Base-by-base conservation (phyloP, 768 basidiomycete species). In the Boletus rubescentipes region DNA sequence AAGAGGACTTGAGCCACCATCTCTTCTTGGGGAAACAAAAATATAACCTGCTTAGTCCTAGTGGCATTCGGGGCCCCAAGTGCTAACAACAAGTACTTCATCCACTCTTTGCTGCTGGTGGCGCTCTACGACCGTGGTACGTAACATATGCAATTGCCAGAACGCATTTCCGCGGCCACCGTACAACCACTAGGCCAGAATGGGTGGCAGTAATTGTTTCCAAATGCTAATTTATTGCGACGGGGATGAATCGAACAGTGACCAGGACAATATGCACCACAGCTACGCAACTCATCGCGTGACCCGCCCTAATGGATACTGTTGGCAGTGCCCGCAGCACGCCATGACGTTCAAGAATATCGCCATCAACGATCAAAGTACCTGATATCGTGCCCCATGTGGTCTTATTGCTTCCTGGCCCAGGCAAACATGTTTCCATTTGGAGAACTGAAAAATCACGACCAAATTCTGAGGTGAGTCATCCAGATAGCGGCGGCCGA, bases 21-120 rank as follows among this genome's bases (percentile, higher is more conserved):
- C 51, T 43, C 54, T 36, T 54, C 51, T 54, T 10, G 18, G 36
- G 50, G 53, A 10, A 56, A 36, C 26, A 18, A 9, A 9, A 18
- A 15, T 34, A 34, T 26, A 14, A 4, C 47, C 29, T 34, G 15
- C 29, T n/a, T 32, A 32, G 18, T 46, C 14, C 31, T 38, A 32
- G 29, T 26, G 26, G 26, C 37, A 31, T 18, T 38, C 48, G 16
- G 32, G 21, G 32, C 45, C 23, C 7, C 34, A 14, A n/a, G n/a
- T 18, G n/a, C 20, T 26, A 26, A 26, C 26, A 9, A 9, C n/a
- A n/a, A n/a, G n/a, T n/a, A n/a, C n/a, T n/a, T n/a, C n/a, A n/a
- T n/a, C n/a, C n/a, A n/a, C n/a, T n/a, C n/a, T n/a, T n/a, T n/a
- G n/a, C n/a, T n/a, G 38, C 30, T 31, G 10, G 20, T 40, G 23